Percentiles rank a stretch among this genome's conserved stretches.
Evolutionary conservation across 495 filamentous ascomycete species (phyloP).

Genomic region (Penicillium malachiteum): DNA sequence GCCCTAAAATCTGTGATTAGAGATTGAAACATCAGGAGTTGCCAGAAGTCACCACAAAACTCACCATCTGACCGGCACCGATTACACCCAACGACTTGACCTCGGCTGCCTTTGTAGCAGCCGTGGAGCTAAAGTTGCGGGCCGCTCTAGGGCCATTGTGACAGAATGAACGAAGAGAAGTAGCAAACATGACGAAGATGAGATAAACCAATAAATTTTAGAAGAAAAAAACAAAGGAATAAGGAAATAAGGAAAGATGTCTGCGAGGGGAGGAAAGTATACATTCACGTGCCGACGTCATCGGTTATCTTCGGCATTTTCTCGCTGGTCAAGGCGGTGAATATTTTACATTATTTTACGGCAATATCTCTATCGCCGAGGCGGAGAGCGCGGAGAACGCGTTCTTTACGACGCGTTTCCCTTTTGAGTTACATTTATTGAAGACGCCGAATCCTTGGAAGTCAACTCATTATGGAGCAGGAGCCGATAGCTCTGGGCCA

Average conservation of each 20-base stretch:
- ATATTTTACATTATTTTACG: constrained; percentile 32
- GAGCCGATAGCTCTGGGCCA: constrained; percentile 37
- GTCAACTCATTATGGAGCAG: constrained; percentile 40
- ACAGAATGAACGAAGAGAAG: constrained; percentile 31
- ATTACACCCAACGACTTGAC: constrained; percentile 90
- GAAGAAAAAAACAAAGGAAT: background rate
- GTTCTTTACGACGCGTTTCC: constrained; percentile 34
- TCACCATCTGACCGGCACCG: constrained; percentile 95
- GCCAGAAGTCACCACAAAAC: constrained; percentile 7
- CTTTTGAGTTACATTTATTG: constrained; percentile 28
- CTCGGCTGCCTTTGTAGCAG: constrained; percentile 57
- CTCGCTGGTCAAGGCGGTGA: constrained; percentile 15
- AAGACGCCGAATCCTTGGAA: constrained; percentile 5
- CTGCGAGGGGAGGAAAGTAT: constrained; percentile 6
- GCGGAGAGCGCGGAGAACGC: constrained; percentile 8
- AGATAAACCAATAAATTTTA: background rate
- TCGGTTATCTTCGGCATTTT: constrained; percentile 43
- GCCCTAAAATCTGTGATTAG: constrained; percentile 57
- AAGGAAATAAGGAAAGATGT: constrained; percentile 4
- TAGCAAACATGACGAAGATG: constrained; percentile 32
- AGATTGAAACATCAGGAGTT: constrained; percentile 4
- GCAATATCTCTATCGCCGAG: constrained; percentile 16
- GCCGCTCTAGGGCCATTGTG: constrained; percentile 33
- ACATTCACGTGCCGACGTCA: constrained; percentile 39
- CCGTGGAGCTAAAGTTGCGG: constrained; percentile 47